Base-by-base conservation (phyloP, 1,284 basidiomycete genomes). In the Coniferiporia sulphurascens region DNA sequence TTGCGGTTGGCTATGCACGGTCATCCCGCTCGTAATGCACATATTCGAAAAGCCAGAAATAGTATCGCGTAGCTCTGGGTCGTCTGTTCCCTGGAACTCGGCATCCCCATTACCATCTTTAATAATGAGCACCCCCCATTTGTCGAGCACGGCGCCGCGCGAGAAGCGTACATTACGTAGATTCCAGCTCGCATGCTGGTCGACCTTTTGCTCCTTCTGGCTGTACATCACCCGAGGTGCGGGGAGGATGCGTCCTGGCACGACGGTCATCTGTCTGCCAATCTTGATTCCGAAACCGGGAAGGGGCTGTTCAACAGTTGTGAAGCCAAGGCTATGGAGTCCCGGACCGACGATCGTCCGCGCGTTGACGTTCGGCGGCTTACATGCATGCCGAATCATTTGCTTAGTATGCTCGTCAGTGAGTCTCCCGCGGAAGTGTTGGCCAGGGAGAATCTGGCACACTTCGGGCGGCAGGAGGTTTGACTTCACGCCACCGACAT, bases 151-250 rank as follows among this genome's bases (percentile, higher is more conserved):
- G 1, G 74, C 82, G n/a, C 86, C 85, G 17, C 71, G 70, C 1
- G 79, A 73, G 66, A 91, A 91, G 63, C 77, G 81, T 65, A 90
- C 81, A 53, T 74, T 71, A 21, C 77, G 73, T 55, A 91, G 67
- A 65, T 91, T 91, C 89, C 89, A 91, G 66, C 83, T 83, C 0
- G 86, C 89, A 38, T 77, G 76, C 0, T 81, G 80, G 59, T 86
- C 79, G 34, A 87, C 77, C 0, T 60, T 54, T 1, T 81, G 78
- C 1, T 70, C 66, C 15, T 78, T 76, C 53, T 71, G 67, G 0
- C 73, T 76, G 66, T 91, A 91, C 49, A 78, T 73, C 58, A 91
- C 74, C 3, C 71, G 73, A 0, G 88, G 89, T 10, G 82, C 69
- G 4, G 77, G 71, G 0, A 91, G 78, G 60, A 89, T 79, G 36